Conservation (phyloP, 78 protist species). For the Chrysochromulina parva region DNA sequence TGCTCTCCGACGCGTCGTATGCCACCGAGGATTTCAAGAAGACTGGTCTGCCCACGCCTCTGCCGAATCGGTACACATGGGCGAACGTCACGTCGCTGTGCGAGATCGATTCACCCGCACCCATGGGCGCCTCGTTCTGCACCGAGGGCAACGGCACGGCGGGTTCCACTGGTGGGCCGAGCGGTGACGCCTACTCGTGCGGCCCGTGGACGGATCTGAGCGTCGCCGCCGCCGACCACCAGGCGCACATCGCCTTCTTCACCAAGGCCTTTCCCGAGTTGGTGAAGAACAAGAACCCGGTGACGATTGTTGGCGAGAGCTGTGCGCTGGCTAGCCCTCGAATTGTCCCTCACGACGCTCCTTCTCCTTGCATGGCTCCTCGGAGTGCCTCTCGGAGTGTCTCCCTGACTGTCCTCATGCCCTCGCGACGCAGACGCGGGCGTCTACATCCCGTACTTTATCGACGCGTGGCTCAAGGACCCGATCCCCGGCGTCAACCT, state of each 20-base stretch:
- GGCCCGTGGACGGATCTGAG: neutral
- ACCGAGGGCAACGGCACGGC: neutral
- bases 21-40: neutral
- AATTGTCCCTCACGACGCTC: no score
- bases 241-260: neutral
- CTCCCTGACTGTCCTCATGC: no score
- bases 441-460: neutral
- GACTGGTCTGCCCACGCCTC: neutral
- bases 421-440: neutral
- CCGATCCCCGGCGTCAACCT: neutral
- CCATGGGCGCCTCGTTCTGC: conserved; percentile 3
- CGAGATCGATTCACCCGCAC: neutral
- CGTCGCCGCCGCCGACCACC: neutral
- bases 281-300: neutral
- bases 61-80: neutral
- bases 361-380: no score
- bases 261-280: neutral
- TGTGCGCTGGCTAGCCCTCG: neutral
- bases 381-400: no score
- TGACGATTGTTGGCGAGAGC: neutral
- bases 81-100: neutral
- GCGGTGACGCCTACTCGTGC: neutral
- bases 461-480: neutral
- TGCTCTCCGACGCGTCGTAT: neutral
- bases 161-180: neutral